Base-by-base conservation (phyloP, 257 asterid species). In the Ballota nigra region DNA sequence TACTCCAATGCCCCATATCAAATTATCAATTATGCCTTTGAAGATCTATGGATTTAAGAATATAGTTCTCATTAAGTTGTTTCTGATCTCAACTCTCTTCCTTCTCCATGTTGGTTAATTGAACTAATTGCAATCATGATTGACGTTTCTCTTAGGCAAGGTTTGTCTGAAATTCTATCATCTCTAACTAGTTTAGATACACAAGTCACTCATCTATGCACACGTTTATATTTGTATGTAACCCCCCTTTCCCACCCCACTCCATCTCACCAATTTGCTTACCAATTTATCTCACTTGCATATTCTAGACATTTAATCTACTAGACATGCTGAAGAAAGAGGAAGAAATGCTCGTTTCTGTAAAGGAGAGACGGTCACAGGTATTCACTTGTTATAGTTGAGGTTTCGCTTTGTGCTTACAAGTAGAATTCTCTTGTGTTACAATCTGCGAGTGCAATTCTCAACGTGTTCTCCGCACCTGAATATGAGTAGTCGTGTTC, bases 321-420 rank as follows among this genome's bases (percentile, higher is more conserved):
- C 85, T 88, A 76, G 99, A 95, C 74, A 87, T 92, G 99, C 86
- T 95, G 63, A 91, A 83, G 88, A 92, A 87, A 83, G 99, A 95
- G 81, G 97, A 92, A 68, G 97, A 89, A 66, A 92, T 95, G 92
- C 90, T 95, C 40, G 70, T 86, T 70, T 91, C 92, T 64, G 78
- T 95, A 19, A 87, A 69, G 75, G 98, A 88, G 72, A 86, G 87
- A 72, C 88, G 84, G 77, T 81, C 78, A 66, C 88, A 89, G 97
- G 98, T 91, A 85, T 78, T 29, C n/a, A 66, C 70, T 51, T 75
- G 69, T 47, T 80, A 38, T 36, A 68, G 19, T 75, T 53, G 55
- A 29, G 24, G 60, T 31, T 60, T 29, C 53, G 43, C 59, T 68
- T 15, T 53, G 9, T 69, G 52, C 45, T 2, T 36, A 47, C 11